phyloP scores from a whole-genome alignment of 2,329 filamentous ascomycete species.

The Hypomyces rosellus region DNA sequence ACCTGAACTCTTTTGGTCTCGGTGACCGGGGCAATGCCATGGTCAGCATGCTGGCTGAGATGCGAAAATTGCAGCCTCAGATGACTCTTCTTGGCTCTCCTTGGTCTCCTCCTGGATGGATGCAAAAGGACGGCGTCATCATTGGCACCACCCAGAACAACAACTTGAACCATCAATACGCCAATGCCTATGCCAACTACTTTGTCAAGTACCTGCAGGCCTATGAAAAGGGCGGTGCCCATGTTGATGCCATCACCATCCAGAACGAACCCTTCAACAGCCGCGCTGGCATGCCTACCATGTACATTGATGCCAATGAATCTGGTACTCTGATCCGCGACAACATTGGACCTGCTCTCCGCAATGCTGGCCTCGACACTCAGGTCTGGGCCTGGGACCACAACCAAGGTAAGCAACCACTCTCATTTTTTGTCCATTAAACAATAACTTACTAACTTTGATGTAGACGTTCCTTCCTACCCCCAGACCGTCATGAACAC shows the following conservation, averaged over 20 bases:
- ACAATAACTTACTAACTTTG: not conserved
- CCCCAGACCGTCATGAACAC: slow-evolving; percentile 32
- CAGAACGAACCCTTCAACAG: slow-evolving; percentile 40
- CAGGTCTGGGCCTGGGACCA: slow-evolving; percentile 41
- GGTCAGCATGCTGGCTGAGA: slow-evolving; percentile 30
- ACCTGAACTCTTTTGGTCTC: slow-evolving; percentile 24
- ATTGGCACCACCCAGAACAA: slow-evolving; percentile 28
- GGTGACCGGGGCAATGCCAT: slow-evolving; percentile 34
- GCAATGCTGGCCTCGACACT: slow-evolving; percentile 32
- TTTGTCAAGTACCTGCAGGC: slow-evolving; percentile 38
- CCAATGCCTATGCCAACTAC: slow-evolving; percentile 32
- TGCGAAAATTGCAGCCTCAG: slow-evolving; percentile 28
- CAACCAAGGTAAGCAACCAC: slow-evolving; percentile 24
- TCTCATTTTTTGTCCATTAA: not conserved
- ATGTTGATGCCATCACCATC: slow-evolving; percentile 36
- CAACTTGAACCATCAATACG: slow-evolving; percentile 28
- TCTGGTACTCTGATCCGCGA: slow-evolving; percentile 31
- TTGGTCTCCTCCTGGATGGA: slow-evolving; percentile 37
- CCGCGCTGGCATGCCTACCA: slow-evolving; percentile 30
- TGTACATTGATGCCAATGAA: slow-evolving; percentile 34
- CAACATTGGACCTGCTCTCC: slow-evolving; percentile 33
- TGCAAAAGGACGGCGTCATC: slow-evolving; percentile 32
- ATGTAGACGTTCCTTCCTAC: slow-evolving; percentile 19
- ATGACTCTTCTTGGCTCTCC: slow-evolving; percentile 32
- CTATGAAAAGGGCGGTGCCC: slow-evolving; percentile 27